Base-by-base conservation (phyloP, 176 grass and related monocot species). In the Rhynchospora tenuis region DNA sequence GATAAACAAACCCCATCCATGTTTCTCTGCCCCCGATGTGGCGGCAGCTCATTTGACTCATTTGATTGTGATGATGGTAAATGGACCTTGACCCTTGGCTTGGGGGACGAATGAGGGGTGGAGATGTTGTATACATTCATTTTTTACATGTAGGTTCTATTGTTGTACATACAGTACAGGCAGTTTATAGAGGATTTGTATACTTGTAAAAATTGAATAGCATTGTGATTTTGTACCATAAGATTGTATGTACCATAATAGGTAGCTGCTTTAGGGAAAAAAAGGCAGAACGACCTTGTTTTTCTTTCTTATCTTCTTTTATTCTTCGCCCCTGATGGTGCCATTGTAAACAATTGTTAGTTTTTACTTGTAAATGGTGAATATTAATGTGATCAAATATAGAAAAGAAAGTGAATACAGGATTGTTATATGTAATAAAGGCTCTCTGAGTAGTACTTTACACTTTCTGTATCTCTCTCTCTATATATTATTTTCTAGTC, bases 11-110 rank as follows among this genome's bases (percentile, higher is more conserved):
- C 87, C 73, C 91, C 93, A 5, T 79, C 90, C 19, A 83, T 91
- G 24, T 98, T 98, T 87, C 88, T 93, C 80, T 98, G 93, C 80
- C 61, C 90, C 47, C 74, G 85, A 64, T 98, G 93, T 15, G 80
- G 91, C 51, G 89, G 86, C 2, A 83, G 81, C 11, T 72, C 91
- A 46, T 62, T 89, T 79, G 33, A 38, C 33, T 38, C 33, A 38
- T 38, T 38, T 38, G 33, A 38, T 38, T 38, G 3, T 38, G 79
- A 72, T 1, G 82, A 81, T 33, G 90, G 85, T 64, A 38, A 27
- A 46, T 27, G 64, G 59, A 20, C 38, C 14, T 60, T 61, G 19
- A 15, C 17, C 28, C 28, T 66, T 44, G 43, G n/a, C 22, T 66
- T 20, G 79, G 50, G 20, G 7, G 15, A 82, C 3, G 55, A 74